Evolutionary conservation across 441 rosid genomes (phyloP).

Genomic region (Corymbia calophylla): DNA sequence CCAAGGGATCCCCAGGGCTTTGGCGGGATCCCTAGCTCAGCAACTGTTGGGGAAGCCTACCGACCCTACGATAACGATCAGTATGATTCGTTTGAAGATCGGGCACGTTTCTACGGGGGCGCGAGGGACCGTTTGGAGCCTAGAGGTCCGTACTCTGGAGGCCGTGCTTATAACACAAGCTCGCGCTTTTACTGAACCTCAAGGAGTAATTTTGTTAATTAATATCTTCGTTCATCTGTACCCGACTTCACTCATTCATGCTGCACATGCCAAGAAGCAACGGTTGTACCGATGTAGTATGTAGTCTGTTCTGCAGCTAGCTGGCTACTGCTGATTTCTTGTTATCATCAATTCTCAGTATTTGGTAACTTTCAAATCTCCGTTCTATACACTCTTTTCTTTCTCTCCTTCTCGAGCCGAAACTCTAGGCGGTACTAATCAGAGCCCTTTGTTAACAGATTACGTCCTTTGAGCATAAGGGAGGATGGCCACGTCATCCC

Average conservation of each 20-base stretch:
- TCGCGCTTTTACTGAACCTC: constrained; percentile 44
- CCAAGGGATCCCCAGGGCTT: constrained; percentile 40
- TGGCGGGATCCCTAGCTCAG: constrained; percentile 25
- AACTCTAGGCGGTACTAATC: background rate
- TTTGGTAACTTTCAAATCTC: background rate
- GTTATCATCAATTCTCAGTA: background rate
- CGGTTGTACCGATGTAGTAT: background rate
- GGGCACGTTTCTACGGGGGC: constrained; percentile 37
- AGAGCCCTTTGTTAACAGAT: background rate
- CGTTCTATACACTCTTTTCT: background rate
- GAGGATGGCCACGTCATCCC: background rate
- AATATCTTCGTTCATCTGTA: background rate
- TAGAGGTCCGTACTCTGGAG: constrained; percentile 53
- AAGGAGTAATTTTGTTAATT: background rate
- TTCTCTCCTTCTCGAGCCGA: background rate
- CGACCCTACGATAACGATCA: constrained; percentile 35
- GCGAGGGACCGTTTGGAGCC: constrained; percentile 54
- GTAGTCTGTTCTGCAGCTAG: background rate
- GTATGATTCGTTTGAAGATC: constrained; percentile 50
- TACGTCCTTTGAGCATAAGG: background rate
- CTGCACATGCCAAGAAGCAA: background rate
- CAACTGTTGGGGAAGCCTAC: constrained; percentile 40
- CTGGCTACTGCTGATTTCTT: background rate
- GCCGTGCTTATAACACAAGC: constrained; percentile 37
- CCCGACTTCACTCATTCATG: background rate